phyloP scores from a whole-genome alignment of 257 asterid genomes.

The Nicotiana benthamiana region DNA sequence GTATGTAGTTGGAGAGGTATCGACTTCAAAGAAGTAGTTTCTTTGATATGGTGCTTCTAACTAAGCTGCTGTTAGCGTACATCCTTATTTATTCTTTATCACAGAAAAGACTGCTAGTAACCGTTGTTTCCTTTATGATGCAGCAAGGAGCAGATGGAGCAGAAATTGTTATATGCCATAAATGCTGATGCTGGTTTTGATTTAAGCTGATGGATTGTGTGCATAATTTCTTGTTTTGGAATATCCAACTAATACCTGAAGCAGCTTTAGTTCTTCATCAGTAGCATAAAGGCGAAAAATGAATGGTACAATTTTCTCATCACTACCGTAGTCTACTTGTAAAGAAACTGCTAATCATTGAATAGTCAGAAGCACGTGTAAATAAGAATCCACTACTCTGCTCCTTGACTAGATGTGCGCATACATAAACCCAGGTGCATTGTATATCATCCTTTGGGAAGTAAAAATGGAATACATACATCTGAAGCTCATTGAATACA shows the following conservation, averaged over 20 bases:
- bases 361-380: constrained; percentile 14
- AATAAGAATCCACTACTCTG: constrained; percentile 9
- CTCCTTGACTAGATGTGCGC: constrained; percentile 19
- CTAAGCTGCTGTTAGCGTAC: not conserved
- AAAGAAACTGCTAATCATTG: not conserved
- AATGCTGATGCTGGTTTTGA: constrained; percentile 93
- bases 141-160: constrained; percentile 95
- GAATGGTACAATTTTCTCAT: not conserved
- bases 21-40: not conserved
- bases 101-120: not conserved
- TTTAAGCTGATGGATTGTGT: constrained; percentile 49
- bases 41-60: not conserved
- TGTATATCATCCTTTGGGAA: constrained; percentile 26
- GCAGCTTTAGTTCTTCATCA: not conserved
- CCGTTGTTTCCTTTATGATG: not conserved
- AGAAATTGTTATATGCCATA: constrained; percentile 77
- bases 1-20: not conserved
- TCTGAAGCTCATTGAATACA: not conserved
- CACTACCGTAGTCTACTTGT: not conserved
- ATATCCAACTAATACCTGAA: not conserved
- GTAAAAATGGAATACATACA: not conserved
- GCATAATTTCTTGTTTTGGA: not conserved
- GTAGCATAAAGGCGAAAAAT: not conserved
- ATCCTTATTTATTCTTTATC: not conserved
- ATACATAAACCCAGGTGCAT: constrained; percentile 12